Percentiles rank a stretch among this genome's conserved stretches.
These are phyloP conservation scores for Dorcoceras hygrometricum DNA, from an alignment of 257 asterid genomes.

Conservation along the genomic window DNA sequence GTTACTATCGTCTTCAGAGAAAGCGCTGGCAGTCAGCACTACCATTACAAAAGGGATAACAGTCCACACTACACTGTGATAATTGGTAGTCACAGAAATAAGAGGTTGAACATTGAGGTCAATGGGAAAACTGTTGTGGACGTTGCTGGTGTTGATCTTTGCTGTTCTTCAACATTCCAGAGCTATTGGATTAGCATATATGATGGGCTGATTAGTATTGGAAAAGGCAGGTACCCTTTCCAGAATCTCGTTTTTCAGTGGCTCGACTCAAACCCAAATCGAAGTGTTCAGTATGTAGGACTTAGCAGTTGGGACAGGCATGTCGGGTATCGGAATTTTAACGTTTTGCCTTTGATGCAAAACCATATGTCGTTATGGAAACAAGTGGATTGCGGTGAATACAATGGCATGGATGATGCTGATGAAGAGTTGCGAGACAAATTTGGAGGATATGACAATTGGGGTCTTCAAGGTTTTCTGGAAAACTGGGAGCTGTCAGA, in stretches of 20 bases:
- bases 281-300: slow-evolving; percentile 83
- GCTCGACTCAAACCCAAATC: slow-evolving; percentile 86
- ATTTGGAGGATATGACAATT: slow-evolving; percentile 52
- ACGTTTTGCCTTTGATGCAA: slow-evolving; percentile 74
- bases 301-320: slow-evolving; percentile 98
- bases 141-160: slow-evolving; percentile 70
- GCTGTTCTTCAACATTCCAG: slow-evolving; percentile 82
- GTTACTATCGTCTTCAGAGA: slow-evolving; percentile 92
- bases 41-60: slow-evolving; percentile 91
- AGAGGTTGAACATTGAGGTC: slow-evolving; percentile 78
- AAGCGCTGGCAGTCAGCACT: slow-evolving; percentile 89
- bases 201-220: slow-evolving; percentile 92
- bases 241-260: slow-evolving; percentile 94
- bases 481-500: slow-evolving; percentile 90
- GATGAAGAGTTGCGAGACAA: slow-evolving; percentile 68
- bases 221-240: slow-evolving; percentile 95
- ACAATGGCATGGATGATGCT: slow-evolving; percentile 40
- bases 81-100: slow-evolving; percentile 93
- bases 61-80: slow-evolving; percentile 95
- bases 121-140: slow-evolving; percentile 83
- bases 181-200: slow-evolving; percentile 94
- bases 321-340: slow-evolving; percentile 87
- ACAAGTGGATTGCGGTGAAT: slow-evolving; percentile 66
- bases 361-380: slow-evolving; percentile 88
- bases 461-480: slow-evolving; percentile 77